A percentile compares a stretch with the other conserved stretches of the same genome.
Conservation (phyloP, 1,284 basidiomycete species). For the Puccinia sorghi region DNA sequence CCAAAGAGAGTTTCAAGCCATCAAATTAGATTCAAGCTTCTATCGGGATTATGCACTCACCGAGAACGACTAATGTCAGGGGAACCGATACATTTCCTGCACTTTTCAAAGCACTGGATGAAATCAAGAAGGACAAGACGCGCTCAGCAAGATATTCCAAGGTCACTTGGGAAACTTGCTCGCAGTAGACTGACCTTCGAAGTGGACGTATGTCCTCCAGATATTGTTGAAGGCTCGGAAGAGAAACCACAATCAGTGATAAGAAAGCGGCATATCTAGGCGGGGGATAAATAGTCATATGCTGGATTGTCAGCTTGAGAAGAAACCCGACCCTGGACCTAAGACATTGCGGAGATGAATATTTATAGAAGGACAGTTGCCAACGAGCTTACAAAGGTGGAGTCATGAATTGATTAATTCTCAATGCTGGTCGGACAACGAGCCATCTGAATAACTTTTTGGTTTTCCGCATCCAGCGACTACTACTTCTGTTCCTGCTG, state of each 20-base stretch:
- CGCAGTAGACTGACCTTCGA: slow-evolving; percentile 54
- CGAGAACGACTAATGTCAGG: slow-evolving; percentile 60
- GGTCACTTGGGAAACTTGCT: background rate
- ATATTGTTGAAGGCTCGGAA: slow-evolving; percentile 59
- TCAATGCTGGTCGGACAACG: slow-evolving; percentile 51
- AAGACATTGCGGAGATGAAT: background rate
- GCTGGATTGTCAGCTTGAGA: background rate
- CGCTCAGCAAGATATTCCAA: background rate
- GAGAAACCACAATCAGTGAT: slow-evolving; percentile 59
- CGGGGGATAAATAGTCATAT: slow-evolving; percentile 55
- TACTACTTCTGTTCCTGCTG: slow-evolving; percentile 54
- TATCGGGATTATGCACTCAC: slow-evolving; percentile 45
- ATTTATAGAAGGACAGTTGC: background rate
- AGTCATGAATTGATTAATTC: slow-evolving; percentile 54
- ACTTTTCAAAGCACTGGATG: slow-evolving; percentile 58
- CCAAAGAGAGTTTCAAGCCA: background rate
- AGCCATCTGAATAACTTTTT: slow-evolving; percentile 36
- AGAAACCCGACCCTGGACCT: slow-evolving; percentile 52
- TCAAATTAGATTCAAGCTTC: background rate
- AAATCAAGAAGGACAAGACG: background rate
- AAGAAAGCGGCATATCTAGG: slow-evolving; percentile 59
- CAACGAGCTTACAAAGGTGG: slow-evolving; percentile 49
- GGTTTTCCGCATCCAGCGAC: slow-evolving; percentile 43
- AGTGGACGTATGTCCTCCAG: slow-evolving; percentile 58
- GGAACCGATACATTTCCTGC: slow-evolving; percentile 60